These are phyloP conservation scores for Acer saccharum DNA, from an alignment of 345 rosid genomes.

Conservation along the genomic window DNA sequence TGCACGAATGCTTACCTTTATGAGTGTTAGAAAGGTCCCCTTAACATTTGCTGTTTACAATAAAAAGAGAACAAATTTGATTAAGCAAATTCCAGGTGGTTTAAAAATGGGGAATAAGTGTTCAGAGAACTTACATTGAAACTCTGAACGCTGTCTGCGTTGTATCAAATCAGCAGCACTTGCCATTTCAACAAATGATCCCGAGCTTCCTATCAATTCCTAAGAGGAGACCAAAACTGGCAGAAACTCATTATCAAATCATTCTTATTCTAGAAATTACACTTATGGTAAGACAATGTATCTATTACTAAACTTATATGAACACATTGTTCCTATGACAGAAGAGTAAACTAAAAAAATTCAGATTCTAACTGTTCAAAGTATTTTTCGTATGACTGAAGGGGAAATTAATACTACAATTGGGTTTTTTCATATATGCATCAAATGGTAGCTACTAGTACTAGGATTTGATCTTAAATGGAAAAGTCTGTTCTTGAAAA, in stretches of 20 bases:
- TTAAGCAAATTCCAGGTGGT: constrained; percentile 11
- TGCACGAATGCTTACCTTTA: constrained; percentile 44
- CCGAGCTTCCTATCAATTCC: constrained; percentile 72
- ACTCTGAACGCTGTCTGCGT: constrained; percentile 86
- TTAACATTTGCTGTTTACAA: constrained; percentile 61
- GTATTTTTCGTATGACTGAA: neutral
- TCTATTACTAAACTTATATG: neutral
- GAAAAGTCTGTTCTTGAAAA: too few relatives aligned
- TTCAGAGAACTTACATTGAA: constrained; percentile 53
- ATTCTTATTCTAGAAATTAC: constrained; percentile 16
- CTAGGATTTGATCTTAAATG: neutral
- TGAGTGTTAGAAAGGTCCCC: constrained; percentile 44
- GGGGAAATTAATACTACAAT: neutral
- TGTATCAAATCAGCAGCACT: constrained; percentile 89
- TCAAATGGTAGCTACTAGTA: neutral
- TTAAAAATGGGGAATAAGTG: constrained; percentile 4
- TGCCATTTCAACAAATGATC: constrained; percentile 55
- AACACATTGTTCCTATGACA: neutral
- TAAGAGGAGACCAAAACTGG: constrained; percentile 58
- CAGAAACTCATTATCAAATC: constrained; percentile 58
- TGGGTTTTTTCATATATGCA: neutral
- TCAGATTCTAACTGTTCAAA: neutral
- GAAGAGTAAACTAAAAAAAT: neutral
- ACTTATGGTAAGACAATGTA: neutral
- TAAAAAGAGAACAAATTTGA: constrained; percentile 17